Evolutionary conservation across 2,329 filamentous ascomycete genomes (phyloP).

Genomic region (Calonectria hongkongensis): DNA sequence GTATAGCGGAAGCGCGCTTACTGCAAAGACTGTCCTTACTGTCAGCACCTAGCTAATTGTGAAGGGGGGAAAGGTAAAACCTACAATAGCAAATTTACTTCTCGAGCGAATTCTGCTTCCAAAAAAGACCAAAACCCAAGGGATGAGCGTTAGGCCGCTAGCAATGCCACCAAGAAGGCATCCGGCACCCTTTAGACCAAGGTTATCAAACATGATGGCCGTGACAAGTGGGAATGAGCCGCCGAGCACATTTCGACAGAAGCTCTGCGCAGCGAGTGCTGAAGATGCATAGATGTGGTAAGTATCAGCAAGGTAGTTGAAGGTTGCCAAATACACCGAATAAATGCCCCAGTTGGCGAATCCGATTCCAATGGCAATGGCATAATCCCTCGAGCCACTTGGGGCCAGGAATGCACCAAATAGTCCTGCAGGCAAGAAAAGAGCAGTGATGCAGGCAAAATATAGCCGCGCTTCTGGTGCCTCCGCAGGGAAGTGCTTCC

Average conservation of each 20-base stretch:
- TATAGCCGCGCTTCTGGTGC: constrained; percentile 88
- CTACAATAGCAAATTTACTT: constrained; percentile 84
- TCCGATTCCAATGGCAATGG: constrained; percentile 75
- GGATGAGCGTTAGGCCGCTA: constrained; percentile 82
- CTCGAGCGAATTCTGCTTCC: constrained; percentile 84
- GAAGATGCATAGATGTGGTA: constrained; percentile 91
- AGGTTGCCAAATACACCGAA: constrained; percentile 89
- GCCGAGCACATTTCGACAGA: constrained; percentile 88
- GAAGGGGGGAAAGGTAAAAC: constrained; percentile 42
- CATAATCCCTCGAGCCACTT: constrained; percentile 51
- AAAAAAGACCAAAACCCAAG: constrained; percentile 88
- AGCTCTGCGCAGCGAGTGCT: constrained; percentile 89
- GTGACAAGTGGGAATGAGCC: constrained; percentile 89
- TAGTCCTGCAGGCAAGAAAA: constrained; percentile 85
- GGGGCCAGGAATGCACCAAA: constrained; percentile 69
- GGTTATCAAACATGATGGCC: constrained; percentile 80
- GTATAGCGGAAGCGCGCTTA: not conserved
- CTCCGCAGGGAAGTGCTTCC: constrained; percentile 67
- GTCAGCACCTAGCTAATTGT: not conserved
- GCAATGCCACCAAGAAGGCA: constrained; percentile 86
- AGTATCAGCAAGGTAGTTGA: constrained; percentile 94
- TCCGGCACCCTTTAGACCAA: constrained; percentile 83
- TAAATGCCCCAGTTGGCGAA: constrained; percentile 91
- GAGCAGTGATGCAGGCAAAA: constrained; percentile 85
- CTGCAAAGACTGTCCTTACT: constrained; percentile 46